phyloP scores from a whole-genome alignment of 495 filamentous ascomycete genomes.

The Xylaria grammica region DNA sequence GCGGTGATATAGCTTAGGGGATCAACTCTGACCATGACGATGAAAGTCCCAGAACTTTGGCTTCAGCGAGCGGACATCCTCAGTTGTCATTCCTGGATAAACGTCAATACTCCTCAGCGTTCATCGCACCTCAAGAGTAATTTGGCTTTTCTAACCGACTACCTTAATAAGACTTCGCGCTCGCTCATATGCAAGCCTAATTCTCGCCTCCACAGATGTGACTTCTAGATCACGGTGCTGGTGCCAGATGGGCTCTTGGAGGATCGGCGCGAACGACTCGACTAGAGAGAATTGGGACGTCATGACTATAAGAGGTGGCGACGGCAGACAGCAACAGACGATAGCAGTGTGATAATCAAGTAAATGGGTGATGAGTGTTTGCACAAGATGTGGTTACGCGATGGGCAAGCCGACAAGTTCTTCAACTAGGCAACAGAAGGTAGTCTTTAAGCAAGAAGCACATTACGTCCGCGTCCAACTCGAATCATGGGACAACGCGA shows the following conservation, averaged over 20 bases:
- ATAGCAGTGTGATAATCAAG: neutral
- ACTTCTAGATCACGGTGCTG: neutral
- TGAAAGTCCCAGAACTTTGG: slow-evolving; percentile 10
- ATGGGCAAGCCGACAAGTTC: neutral
- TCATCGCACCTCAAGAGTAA: neutral
- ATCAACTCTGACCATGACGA: slow-evolving; percentile 2
- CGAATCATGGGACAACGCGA: neutral
- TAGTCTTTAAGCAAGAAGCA: neutral
- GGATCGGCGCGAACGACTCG: neutral
- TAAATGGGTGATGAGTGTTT: neutral
- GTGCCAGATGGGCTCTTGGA: neutral
- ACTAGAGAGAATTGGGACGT: neutral
- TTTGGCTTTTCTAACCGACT: slow-evolving; percentile 2
- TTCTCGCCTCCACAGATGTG: neutral
- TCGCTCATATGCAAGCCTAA: slow-evolving; percentile 9
- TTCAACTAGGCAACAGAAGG: neutral
- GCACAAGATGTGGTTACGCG: neutral
- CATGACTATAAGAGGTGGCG: neutral
- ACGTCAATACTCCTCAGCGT: neutral
- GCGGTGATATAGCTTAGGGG: too few relatives aligned
- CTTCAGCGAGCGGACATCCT: slow-evolving; percentile 2
- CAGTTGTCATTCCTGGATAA: neutral
- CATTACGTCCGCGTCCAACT: neutral
- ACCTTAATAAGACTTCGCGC: slow-evolving; percentile 6
- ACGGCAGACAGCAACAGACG: neutral